Conservation (phyloP, 495 filamentous ascomycete species). For the Aspergillus mulundensis region DNA sequence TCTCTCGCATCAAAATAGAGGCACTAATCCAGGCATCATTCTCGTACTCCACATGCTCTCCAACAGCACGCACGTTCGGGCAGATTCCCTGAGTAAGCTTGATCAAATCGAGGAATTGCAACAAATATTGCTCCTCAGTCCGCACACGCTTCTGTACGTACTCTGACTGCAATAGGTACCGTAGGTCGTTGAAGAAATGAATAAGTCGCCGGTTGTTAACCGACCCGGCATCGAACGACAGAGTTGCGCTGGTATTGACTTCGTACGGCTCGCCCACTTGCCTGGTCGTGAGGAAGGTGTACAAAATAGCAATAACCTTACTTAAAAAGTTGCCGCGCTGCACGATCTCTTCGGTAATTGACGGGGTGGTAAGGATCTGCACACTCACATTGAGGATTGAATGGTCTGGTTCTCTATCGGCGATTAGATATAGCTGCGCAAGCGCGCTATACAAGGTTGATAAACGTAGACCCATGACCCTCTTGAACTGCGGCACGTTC, state of each 20-base stretch:
- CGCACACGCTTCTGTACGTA: conserved; percentile 81
- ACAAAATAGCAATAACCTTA: conserved; percentile 90
- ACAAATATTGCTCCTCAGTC: conserved; percentile 76
- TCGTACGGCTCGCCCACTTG: conserved; percentile 92
- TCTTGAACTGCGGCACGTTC: conserved; percentile 90
- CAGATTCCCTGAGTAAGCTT: conserved; percentile 96
- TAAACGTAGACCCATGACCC: conserved; percentile 87
- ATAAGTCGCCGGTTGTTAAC: conserved; percentile 93
- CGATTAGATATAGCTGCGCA: conserved; percentile 92
- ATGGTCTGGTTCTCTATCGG: conserved; percentile 93
- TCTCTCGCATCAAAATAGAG: conserved; percentile 87
- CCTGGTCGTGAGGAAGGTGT: conserved; percentile 92
- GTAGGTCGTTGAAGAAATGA: conserved; percentile 92
- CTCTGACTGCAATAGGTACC: conserved; percentile 80
- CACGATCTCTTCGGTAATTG: conserved; percentile 91
- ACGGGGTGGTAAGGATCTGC: conserved; percentile 94
- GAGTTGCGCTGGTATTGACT: conserved; percentile 72
- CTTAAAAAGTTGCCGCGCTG: conserved; percentile 95
- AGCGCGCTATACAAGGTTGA: conserved; percentile 90
- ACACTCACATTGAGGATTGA: conserved; percentile 96
- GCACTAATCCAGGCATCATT: conserved; percentile 97
- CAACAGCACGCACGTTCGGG: conserved; percentile 85
- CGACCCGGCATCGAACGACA: conserved; percentile 89
- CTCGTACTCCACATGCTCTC: conserved; percentile 97
- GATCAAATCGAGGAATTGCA: conserved; percentile 93